phyloP scores from a whole-genome alignment of 2,329 filamentous ascomycete species.

The Alternaria metachromatica region DNA sequence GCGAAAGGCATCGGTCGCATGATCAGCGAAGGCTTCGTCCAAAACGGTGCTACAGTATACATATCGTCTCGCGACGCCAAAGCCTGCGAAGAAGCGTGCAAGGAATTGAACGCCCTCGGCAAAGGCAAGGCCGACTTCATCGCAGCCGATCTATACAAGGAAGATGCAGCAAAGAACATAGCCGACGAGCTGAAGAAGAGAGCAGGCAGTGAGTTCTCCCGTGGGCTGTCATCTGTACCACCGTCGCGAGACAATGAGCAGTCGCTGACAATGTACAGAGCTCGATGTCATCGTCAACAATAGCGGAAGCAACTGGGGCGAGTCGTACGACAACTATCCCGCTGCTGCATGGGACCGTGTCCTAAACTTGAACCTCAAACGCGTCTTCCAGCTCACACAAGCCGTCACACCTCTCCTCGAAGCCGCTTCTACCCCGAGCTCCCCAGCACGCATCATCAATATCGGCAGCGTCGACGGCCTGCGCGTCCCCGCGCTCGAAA shows the following conservation, averaged over 20 bases:
- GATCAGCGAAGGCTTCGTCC: constrained; percentile 71
- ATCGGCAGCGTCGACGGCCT: constrained; percentile 70
- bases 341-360: constrained; percentile 61
- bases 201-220: constrained; percentile 52
- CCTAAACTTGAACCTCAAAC: constrained; percentile 67
- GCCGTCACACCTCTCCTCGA: constrained; percentile 69
- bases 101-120: constrained; percentile 63
- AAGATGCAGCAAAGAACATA: constrained; percentile 64
- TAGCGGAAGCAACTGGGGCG: constrained; percentile 70
- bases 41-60: constrained; percentile 71
- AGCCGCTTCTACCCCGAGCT: constrained; percentile 51
- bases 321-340: constrained; percentile 65
- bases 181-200: constrained; percentile 62
- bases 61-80: constrained; percentile 71
- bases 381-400: constrained; percentile 69
- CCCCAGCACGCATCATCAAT: constrained; percentile 67
- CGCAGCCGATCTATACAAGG: constrained; percentile 67
- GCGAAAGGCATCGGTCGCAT: constrained; percentile 70
- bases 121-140: constrained; percentile 66
- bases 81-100: constrained; percentile 64
- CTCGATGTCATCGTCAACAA: constrained; percentile 72
- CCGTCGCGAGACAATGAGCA: background rate
- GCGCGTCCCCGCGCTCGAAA: constrained; percentile 64
- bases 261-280: constrained; percentile 31
- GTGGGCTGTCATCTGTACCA: background rate